Base-by-base conservation (phyloP, 768 basidiomycete genomes). In the Sporobolomyces roseus region DNA sequence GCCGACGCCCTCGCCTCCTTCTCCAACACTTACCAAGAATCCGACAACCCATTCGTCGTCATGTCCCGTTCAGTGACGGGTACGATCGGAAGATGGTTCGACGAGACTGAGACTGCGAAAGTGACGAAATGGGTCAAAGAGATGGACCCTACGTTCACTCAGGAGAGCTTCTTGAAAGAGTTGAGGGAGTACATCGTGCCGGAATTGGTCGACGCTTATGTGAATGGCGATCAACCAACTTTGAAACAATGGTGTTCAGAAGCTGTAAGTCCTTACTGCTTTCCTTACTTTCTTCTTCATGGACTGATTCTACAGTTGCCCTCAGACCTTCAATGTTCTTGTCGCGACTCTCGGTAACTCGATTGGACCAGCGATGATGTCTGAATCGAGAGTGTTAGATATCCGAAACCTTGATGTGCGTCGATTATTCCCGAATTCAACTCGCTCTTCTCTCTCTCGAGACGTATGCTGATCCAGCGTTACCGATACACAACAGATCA, bases 261-360 rank as follows among this genome's bases (percentile, higher is more conserved):
- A 80, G 96, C 91, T 60, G 93, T 94, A 77, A 78, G 93, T 80
- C n/a, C n/a, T n/a, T 46, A 13, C 21, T 23, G 5, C 14, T 36
- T 56, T 48, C 21, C 30, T 1, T 8, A 35, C 21, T 67, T 52
- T 33, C 46, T 27, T 33, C 46, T 25, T 41, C 8, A 32, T 29
- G 1, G 43, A 53, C n/a, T n/a, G n/a, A 29, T 10, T 32, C 7
- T 1, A 27, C 16, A 14, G 35, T 14, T 33, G 33, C 27, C 48
- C n/a, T 25, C 60, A 94, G 92, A 93, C 93, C 9, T 97, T 93
- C 77, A 96, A 94, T 74, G 91, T 98, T n/a, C 83, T 97, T 6
- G 94, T 93, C 89, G 94, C 94, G 10, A 94, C 93, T 10, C 90
- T 99, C 86, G 92, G 93, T 73, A 88, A 90, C 74, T 97, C 92